Base-by-base conservation (phyloP, 2,329 filamentous ascomycete species). In the Magnaporthiopsis poae region DNA sequence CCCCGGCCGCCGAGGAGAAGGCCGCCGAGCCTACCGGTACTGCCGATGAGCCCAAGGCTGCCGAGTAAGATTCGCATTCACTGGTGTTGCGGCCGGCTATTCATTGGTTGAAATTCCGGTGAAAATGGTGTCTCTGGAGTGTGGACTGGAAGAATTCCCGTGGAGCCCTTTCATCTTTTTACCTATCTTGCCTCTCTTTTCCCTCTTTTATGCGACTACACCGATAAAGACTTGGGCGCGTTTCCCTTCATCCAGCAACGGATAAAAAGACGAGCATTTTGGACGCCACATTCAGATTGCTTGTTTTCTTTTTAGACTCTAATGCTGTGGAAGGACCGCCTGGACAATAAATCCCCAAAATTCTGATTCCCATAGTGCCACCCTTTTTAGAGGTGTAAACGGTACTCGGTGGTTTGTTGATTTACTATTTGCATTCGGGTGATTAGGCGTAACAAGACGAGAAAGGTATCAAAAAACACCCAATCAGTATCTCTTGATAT, bases 31-130 rank as follows among this genome's bases (percentile, higher is more conserved):
- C 84, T 67, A 72, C 46, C 33, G 56, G 56, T 25, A 29, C 82
- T 68, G 75, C 81, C 66, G 85, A 88, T 77, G 91, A 92, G 84
- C 79, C 85, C 74, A 92, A 91, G 87, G 80, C 82, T 74, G 78
- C 82, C 73, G 85, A 87, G 81, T 87, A 86, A 79, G 66, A 69
- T 75, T 73, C 73, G 72, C 73, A 76, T 75, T 70, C 67, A 69
- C 71, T 75, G 75, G 74, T 76, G 73, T 78, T 73, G 73, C 73
- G 72, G 75, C 76, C 73, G 77, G 74, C 77, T 76, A 77, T 75
- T 73, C 77, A 75, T 75, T 76, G 77, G 77, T 76, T 77, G 76
- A 76, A 72, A 70, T 76, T 76, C 73, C 77, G 79, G 82, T 79
- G 78, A 80, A 82, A 79, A 79, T 80, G 84, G 84, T 86, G 84